These are phyloP conservation scores for Trichoderma semiorbis DNA, from an alignment of 2,329 filamentous ascomycete species.

Conservation along the genomic window DNA sequence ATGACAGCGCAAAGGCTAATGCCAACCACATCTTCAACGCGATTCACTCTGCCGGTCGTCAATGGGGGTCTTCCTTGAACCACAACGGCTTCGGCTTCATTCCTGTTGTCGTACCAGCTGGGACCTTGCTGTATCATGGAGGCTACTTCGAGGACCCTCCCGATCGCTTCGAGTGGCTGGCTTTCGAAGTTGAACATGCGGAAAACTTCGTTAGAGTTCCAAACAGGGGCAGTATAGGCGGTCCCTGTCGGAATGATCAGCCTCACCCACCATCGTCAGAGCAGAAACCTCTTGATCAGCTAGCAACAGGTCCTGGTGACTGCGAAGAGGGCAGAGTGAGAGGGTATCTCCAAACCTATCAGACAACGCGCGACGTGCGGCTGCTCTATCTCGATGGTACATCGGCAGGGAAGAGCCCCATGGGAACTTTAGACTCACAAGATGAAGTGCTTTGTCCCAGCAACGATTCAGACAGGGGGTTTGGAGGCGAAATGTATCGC, in stretches of 20 bases:
- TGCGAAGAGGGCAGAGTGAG: slow-evolving; percentile 21
- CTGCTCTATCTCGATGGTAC: slow-evolving; percentile 69
- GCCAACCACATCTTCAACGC: slow-evolving; percentile 69
- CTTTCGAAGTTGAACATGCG: slow-evolving; percentile 74
- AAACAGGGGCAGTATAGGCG: neutral
- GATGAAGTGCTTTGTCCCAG: slow-evolving; percentile 56
- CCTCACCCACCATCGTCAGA: neutral
- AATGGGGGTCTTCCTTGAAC: slow-evolving; percentile 69
- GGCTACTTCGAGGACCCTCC: slow-evolving; percentile 44
- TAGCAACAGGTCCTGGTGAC: neutral
- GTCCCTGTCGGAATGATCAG: neutral
- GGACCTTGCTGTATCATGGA: slow-evolving; percentile 67
- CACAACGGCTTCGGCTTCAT: slow-evolving; percentile 77
- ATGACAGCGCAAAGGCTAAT: slow-evolving; percentile 44
- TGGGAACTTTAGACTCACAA: slow-evolving; percentile 66
- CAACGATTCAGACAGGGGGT: slow-evolving; percentile 12
- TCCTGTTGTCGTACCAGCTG: slow-evolving; percentile 60
- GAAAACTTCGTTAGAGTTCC: slow-evolving; percentile 31
- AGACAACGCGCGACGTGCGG: slow-evolving; percentile 52
- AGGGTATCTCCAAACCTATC: slow-evolving; percentile 67
- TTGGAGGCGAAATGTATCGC: slow-evolving; percentile 47
- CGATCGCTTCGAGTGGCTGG: slow-evolving; percentile 63
- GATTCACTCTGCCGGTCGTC: slow-evolving; percentile 66
- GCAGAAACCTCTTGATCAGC: slow-evolving; percentile 4
- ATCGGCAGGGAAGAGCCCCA: slow-evolving; percentile 60